These are phyloP conservation scores for Phytopythium oedochilum DNA, from an alignment of 352 stramenopile species.

Conservation along the genomic window DNA sequence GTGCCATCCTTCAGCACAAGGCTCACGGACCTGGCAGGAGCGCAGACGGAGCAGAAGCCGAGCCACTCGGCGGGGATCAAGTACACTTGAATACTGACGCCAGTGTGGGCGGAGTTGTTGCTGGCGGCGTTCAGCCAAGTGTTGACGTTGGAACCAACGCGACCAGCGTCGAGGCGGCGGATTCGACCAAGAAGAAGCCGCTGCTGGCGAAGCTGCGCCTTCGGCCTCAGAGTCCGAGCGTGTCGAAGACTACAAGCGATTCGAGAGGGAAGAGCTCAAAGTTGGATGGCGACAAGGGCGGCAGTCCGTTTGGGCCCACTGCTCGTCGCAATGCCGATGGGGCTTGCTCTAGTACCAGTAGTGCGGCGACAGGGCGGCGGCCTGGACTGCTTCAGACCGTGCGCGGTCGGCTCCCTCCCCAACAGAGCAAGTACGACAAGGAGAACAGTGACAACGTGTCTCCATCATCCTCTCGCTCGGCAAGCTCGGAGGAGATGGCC, in stretches of 20 bases:
- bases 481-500: constrained; percentile 1
- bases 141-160: background rate
- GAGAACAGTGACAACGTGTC: constrained; percentile 1
- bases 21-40: background rate
- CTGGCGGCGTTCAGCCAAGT: background rate
- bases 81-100: background rate
- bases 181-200: constrained; percentile 24
- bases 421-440: constrained; percentile 5
- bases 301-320: background rate
- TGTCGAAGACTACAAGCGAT: background rate
- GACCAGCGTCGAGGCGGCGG: background rate
- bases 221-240: constrained; percentile 34
- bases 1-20: constrained; percentile 42
- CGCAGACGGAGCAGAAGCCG: background rate
- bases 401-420: constrained; percentile 3
- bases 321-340: background rate
- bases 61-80: background rate
- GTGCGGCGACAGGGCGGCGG: background rate
- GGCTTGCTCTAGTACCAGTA: background rate
- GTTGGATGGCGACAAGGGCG: background rate
- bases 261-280: background rate
- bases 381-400: constrained; percentile 6
- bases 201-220: constrained; percentile 52
- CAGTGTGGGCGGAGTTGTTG: background rate
- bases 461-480: background rate